phyloP scores from a whole-genome alignment of 805 yeast species.

The Dipodascus albidus region DNA sequence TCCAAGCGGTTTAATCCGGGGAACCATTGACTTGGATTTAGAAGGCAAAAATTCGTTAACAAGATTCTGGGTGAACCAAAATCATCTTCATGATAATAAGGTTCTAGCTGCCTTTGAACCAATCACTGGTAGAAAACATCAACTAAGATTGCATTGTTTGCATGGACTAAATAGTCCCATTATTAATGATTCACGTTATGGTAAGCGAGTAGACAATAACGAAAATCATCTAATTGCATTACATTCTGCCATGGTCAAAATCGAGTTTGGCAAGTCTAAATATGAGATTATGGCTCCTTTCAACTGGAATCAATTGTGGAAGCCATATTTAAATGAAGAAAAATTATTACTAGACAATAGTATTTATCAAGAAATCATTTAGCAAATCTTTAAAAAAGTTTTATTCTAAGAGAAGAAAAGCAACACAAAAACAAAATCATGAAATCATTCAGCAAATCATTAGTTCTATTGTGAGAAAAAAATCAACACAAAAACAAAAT shows the following conservation, averaged over 20 bases:
- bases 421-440: no score
- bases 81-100: neutral
- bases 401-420: no score
- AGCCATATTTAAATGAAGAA: constrained; percentile 3
- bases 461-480: no score
- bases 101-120: constrained; percentile 10
- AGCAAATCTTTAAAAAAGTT: no score
- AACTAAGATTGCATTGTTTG: constrained; percentile 10
- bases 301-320: constrained; percentile 8
- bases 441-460: no score
- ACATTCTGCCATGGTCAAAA: constrained; percentile 6
- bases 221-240: constrained; percentile 6
- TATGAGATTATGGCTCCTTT: constrained; percentile 8
- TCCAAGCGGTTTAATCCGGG: constrained; percentile 3
- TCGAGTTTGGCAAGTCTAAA: neutral
- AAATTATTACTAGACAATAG: constrained; percentile 2
- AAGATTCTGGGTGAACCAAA: constrained; percentile 5
- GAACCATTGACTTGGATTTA: constrained; percentile 5
- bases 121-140: constrained; percentile 15
- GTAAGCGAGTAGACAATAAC: neutral
- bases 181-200: constrained; percentile 8
- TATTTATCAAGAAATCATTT: neutral
- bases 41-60: constrained; percentile 8
- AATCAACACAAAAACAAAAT: no score
- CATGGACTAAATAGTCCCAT: constrained; percentile 9